phyloP scores from a whole-genome alignment of 768 basidiomycete species.

The Leucocoprinus sp. region DNA sequence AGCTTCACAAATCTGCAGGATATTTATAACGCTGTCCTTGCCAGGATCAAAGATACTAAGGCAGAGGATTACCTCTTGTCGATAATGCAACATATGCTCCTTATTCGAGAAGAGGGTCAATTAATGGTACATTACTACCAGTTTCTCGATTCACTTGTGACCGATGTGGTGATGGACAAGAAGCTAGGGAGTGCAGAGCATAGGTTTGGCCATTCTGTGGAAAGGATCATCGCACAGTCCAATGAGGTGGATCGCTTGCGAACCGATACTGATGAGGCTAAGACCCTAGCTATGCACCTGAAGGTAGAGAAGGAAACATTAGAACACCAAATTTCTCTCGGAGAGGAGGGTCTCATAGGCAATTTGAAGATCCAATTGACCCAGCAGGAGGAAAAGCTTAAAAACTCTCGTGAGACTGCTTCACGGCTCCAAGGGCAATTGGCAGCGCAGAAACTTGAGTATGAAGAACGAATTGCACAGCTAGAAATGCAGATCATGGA shows the following conservation, averaged over 20 bases:
- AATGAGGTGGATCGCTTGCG: constrained; percentile 84
- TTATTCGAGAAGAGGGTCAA: constrained; percentile 84
- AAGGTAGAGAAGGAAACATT: constrained; percentile 78
- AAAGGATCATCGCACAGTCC: constrained; percentile 80
- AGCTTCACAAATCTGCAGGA: constrained; percentile 79
- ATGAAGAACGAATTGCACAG: constrained; percentile 82
- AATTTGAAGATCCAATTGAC: constrained; percentile 64
- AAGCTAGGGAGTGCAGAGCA: constrained; percentile 79
- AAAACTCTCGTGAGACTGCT: constrained; percentile 71
- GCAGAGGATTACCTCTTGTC: constrained; percentile 83
- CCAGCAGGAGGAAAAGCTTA: constrained; percentile 70
- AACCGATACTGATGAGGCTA: constrained; percentile 61
- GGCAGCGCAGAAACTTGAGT: constrained; percentile 65
- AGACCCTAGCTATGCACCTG: constrained; percentile 52
- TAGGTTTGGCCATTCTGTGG: constrained; percentile 83
- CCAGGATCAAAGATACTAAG: constrained; percentile 69
- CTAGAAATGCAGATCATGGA: constrained; percentile 91
- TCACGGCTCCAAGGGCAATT: constrained; percentile 70
- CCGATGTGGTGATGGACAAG: constrained; percentile 88
- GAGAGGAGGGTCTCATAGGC: constrained; percentile 79
- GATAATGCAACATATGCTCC: constrained; percentile 88
- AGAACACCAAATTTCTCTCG: constrained; percentile 74
- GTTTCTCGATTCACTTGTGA: constrained; percentile 81
- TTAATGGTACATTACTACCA: constrained; percentile 84
- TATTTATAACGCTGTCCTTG: constrained; percentile 74